Evolutionary conservation across 2,329 filamentous ascomycete species (phyloP).

Genomic region (Paecilomyces niveus): DNA sequence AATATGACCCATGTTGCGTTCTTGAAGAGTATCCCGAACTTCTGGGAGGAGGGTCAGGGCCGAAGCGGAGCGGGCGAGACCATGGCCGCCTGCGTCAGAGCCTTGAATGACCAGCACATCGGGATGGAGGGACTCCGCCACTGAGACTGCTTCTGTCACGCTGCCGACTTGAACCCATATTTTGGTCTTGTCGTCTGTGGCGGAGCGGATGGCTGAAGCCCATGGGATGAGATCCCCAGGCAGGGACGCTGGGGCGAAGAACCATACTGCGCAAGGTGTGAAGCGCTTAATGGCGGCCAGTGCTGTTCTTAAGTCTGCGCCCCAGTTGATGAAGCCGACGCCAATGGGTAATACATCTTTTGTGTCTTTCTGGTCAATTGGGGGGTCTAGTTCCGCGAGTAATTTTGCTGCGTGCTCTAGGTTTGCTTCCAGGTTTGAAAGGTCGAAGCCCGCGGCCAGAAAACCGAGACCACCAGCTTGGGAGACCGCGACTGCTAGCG

Average conservation of each 20-base stretch:
- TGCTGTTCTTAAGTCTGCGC: slow-evolving; percentile 20
- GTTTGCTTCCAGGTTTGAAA: slow-evolving; percentile 20
- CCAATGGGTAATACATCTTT: slow-evolving; percentile 28
- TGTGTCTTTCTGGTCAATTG: slow-evolving; percentile 5
- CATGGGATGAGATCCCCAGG: slow-evolving; percentile 19
- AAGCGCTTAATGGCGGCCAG: slow-evolving; percentile 23
- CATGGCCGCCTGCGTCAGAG: slow-evolving; percentile 49
- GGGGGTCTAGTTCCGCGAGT: slow-evolving; percentile 7
- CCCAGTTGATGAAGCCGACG: slow-evolving; percentile 35
- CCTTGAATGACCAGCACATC: slow-evolving; percentile 50
- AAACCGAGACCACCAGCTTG: slow-evolving; percentile 49
- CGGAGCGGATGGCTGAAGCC: slow-evolving; percentile 34
- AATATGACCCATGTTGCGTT: slow-evolving; percentile 22
- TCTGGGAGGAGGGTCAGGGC: slow-evolving; percentile 47
- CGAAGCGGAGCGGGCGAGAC: slow-evolving; percentile 39
- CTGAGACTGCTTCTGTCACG: slow-evolving; percentile 39
- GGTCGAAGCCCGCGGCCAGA: slow-evolving; percentile 50
- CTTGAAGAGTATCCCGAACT: slow-evolving; percentile 34
- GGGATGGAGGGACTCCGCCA: slow-evolving; percentile 28
- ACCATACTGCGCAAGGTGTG: slow-evolving; percentile 32
- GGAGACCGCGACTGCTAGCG: slow-evolving; percentile 55
- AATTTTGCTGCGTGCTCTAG: slow-evolving; percentile 21
- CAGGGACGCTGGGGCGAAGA: slow-evolving; percentile 27
- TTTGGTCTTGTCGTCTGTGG: slow-evolving; percentile 31
- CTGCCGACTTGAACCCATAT: slow-evolving; percentile 50